Evolutionary conservation across 2,329 filamentous ascomycete genomes (phyloP), one percentile per base, ranked within the genome.

Genomic region (Trichoderma pleuroti): DNA sequence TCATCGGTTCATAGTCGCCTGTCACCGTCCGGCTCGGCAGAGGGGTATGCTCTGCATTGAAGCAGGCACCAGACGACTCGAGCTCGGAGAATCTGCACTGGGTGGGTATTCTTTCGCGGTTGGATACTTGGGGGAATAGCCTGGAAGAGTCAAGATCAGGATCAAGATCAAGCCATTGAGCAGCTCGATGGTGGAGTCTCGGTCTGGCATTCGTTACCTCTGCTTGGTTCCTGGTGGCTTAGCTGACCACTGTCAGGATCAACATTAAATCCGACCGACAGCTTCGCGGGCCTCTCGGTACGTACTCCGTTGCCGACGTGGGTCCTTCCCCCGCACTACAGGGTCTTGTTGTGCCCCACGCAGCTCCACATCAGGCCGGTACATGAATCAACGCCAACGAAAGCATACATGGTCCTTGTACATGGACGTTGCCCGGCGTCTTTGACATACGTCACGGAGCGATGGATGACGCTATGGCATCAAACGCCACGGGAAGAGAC

Each of bases 1-100:
- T 86, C 84, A 85, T 86, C n/a, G 78, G 84, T 81, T 85, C 84
- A 86, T 86, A 81, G 82, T 84, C 77, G 79, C 75, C 73, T 74
- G 73, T 78, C 77, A 77, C 79, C 79, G 79, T 80, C 74, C 75
- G 77, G 72, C 74, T 74, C 69, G 75, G 71, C 72, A 70, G 75
- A 76, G 76, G 74, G 74, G 57, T 39, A 18, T 61, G 46, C 63
- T 67, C 71, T 70, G 71, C 71, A 72, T 72, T 61, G 62, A 67
- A 63, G 71, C 71, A 70, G 71, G 65, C 52, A 16, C 39, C n/a
- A 49, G 36, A 49, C 49, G 52, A 21, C 36, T 57, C 30, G 59
- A 64, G 59, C 46, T 52, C 46, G 46, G 46, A 52, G 46, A 52
- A 52, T 52, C 46, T 52, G 46, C 46, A 52, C 46, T 52, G n/a